Conservation (phyloP, 371 early-diverging fungal species). For the Umbelopsis sp. region DNA sequence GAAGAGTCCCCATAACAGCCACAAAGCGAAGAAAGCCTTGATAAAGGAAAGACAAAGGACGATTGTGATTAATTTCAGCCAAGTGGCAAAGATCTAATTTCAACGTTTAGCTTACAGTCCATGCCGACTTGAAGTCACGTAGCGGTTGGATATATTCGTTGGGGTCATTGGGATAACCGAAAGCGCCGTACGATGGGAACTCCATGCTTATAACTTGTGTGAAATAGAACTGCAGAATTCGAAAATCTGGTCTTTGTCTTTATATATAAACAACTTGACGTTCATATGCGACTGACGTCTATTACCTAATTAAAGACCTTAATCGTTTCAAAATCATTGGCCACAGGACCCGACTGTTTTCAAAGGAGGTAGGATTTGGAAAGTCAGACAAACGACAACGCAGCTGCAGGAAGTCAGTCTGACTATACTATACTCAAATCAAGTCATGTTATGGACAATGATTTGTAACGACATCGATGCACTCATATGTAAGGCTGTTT, state of each 20-base stretch:
- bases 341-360: neutral
- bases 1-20: constrained; percentile 40
- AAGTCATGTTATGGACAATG: neutral
- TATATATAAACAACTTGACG: neutral
- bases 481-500: neutral
- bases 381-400: neutral
- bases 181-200: neutral
- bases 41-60: too few relatives aligned
- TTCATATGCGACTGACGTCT: neutral
- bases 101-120: neutral
- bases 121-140: neutral
- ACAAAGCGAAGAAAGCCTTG: constrained; percentile 40
- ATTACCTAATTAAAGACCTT: neutral
- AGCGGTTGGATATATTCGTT: neutral
- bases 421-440: neutral
- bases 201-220: neutral
- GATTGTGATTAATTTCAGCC: too few relatives aligned
- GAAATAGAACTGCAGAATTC: neutral
- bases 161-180: neutral
- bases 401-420: neutral
- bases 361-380: neutral
- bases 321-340: neutral
- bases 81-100: too few relatives aligned
- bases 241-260: neutral
- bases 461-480: neutral